These are phyloP conservation scores for Castanea crenata DNA, from an alignment of 306 rosid genomes.

Conservation along the genomic window DNA sequence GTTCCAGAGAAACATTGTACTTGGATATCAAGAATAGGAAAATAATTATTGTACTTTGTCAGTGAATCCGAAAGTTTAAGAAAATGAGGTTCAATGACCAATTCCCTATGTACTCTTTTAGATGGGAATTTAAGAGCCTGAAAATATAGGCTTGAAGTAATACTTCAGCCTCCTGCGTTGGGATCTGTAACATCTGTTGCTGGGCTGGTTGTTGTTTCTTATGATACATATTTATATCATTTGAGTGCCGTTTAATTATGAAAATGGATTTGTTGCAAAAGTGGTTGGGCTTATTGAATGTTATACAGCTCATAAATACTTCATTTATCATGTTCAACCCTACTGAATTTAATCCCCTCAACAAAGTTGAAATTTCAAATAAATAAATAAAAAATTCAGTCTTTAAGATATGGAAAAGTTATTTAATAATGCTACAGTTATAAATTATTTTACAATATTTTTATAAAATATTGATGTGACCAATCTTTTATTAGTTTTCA, in stretches of 20 bases:
- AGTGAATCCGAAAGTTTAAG: no score
- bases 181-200: constrained; percentile 1
- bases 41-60: no score
- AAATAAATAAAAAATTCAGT: no score
- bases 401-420: no score
- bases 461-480: fast-evolving
- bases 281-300: constrained; percentile 13
- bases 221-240: background rate
- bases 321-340: background rate
- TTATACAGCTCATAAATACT: background rate
- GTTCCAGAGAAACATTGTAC: no score
- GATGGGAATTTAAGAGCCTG: no score
- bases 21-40: no score
- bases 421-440: fast-evolving
- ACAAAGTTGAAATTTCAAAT: background rate
- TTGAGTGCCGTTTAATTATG: background rate
- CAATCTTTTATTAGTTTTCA: fast-evolving
- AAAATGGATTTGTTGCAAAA: background rate
- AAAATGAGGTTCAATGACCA: no score
- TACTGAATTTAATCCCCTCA: background rate
- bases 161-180: background rate
- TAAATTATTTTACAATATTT: fast-evolving
- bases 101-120: no score
- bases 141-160: background rate
- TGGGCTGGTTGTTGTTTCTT: background rate